Evolutionary conservation across 192 early-diverging fungal species (phyloP).

Genomic region (Entomortierella chlamydospora): DNA sequence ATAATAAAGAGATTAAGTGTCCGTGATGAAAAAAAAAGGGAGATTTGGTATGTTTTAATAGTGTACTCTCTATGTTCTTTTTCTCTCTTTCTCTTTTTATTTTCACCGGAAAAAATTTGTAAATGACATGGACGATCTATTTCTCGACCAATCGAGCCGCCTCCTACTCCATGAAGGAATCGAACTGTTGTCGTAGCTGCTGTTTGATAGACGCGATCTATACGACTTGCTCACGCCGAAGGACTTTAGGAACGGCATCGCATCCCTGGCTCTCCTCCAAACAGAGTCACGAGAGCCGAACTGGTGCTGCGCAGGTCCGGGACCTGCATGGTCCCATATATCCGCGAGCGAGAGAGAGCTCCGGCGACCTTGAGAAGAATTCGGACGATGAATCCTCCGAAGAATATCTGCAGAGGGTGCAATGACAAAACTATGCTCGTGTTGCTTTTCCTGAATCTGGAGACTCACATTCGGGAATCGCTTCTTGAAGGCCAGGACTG

Average conservation of each 20-base stretch:
- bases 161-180: neutral
- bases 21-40: too few relatives aligned
- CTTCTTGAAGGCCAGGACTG: constrained; percentile 24
- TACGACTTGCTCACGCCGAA: neutral
- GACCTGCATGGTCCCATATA: neutral
- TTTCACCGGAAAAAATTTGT: neutral
- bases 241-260: neutral
- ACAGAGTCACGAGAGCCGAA: neutral
- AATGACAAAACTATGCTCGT: constrained; percentile 31
- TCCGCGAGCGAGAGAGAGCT: neutral
- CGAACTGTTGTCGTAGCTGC: neutral
- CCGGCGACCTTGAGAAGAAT: neutral
- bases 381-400: constrained; percentile 14
- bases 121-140: neutral
- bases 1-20: too few relatives aligned
- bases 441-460: constrained; percentile 22
- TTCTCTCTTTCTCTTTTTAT: neutral
- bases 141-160: neutral
- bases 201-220: neutral
- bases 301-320: neutral
- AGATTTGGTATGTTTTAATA: too few relatives aligned
- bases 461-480: constrained; percentile 20
- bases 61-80: neutral
- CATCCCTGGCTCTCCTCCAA: neutral
- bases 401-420: constrained; percentile 19